A percentile compares a stretch with the other conserved stretches of the same genome.
These are phyloP conservation scores for Ophiostoma sp. DNA, from an alignment of 2,329 filamentous ascomycete species.

Conservation along the genomic window DNA sequence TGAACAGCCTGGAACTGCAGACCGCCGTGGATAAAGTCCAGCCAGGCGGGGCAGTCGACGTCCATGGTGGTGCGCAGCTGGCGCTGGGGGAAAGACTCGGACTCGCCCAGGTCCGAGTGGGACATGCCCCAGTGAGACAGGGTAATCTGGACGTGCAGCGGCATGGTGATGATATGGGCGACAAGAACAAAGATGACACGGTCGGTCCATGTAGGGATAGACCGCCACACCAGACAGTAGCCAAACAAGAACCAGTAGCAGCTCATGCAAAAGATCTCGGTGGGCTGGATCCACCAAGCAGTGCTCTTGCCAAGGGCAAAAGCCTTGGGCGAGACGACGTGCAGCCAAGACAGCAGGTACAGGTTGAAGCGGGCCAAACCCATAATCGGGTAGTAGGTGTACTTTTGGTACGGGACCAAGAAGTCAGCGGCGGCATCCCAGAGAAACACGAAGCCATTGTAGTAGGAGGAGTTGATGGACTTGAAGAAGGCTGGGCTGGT, in stretches of 20 bases:
- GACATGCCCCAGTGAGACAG: constrained; percentile 70
- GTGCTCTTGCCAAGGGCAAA: constrained; percentile 51
- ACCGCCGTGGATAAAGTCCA: constrained; percentile 67
- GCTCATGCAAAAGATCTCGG: constrained; percentile 57
- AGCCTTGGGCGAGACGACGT: constrained; percentile 53
- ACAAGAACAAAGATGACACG: constrained; percentile 59
- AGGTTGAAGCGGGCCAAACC: constrained; percentile 66
- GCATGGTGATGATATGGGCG: constrained; percentile 61
- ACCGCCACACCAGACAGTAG: constrained; percentile 57
- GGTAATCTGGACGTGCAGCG: constrained; percentile 66
- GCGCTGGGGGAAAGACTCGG: constrained; percentile 63
- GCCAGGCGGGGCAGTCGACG: constrained; percentile 64
- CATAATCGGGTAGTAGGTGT: constrained; percentile 65
- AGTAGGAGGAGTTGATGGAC: constrained; percentile 59
- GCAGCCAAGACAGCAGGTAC: constrained; percentile 61
- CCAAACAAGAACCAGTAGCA: constrained; percentile 66
- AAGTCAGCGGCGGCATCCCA: constrained; percentile 59
- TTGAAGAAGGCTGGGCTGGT: constrained; percentile 61
- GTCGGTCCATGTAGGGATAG: constrained; percentile 52
- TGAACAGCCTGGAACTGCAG: constrained; percentile 69
- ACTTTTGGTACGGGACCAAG: constrained; percentile 57
- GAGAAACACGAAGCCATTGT: constrained; percentile 54
- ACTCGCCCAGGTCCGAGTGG: constrained; percentile 57
- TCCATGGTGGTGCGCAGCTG: constrained; percentile 70
- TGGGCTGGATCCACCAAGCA: constrained; percentile 63